Evolutionary conservation across 805 yeast species (phyloP), one percentile per base, ranked within the genome.

Genomic region (Starmera quercuum): DNA sequence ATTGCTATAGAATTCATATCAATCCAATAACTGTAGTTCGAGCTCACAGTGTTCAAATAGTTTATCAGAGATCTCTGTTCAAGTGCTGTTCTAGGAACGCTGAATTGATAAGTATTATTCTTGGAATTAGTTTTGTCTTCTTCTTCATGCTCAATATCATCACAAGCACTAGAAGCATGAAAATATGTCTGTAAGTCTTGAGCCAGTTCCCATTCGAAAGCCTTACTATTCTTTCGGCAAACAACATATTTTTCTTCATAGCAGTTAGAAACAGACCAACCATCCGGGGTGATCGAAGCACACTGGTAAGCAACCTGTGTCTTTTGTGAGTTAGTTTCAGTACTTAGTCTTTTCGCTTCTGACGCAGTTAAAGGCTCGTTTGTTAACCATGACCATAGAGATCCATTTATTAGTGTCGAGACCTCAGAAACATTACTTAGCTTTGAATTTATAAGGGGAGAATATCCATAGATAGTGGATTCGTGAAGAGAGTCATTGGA

Each of bases 1-100:
- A 78, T 75, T 1, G 84, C 71, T 16, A 90, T 66, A 13, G 88
- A 84, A 51, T 90, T 88, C 41, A 86, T 45, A 56, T 85, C 86
- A 4, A 86, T 72, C 97, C 97, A 88, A 0, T 75, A 61, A 0
- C 73, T 71, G 11, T 44, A 55, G 12, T 39, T 44, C 2, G 47
- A 40, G 12, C 57, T 52, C 3, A 45, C 39, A 0, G 34, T 26
- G 0, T 45, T 42, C 18, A 63, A 26, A 4, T 37, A 28, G 3
- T 34, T 27, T 1, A 40, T 36, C 14, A 66, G 42, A 12, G 44
- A 42, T 4, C 33, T 38, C 36, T 73, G 72, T 33, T 76, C 70
- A 3, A 68, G 36, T 2, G 83, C 68, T 2, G 73, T 59, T 7
- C 49, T 46, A 0, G 88, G 88, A 0, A 70, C 51, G 1, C 64